These are phyloP conservation scores for Salmacisia buchloeana DNA, from an alignment of 1,284 basidiomycete genomes.

Conservation along the genomic window DNA sequence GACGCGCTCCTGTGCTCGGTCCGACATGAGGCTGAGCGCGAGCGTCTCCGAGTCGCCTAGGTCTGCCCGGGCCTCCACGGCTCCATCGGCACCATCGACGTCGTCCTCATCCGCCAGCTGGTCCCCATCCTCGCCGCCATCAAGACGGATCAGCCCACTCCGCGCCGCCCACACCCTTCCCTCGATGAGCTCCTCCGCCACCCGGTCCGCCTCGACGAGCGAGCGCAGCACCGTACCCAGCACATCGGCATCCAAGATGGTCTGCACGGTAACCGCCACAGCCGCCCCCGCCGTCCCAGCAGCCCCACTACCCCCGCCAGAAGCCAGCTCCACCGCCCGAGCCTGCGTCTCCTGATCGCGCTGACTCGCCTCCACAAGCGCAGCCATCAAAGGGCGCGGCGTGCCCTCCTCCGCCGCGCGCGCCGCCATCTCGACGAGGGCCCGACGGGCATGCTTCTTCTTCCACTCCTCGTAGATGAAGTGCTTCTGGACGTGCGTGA, in stretches of 20 bases:
- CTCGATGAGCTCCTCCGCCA: not conserved
- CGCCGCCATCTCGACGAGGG: not conserved
- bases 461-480: constrained; percentile 26
- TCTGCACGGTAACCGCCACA: not conserved
- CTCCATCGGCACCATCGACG: too few species aligned
- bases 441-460: constrained; percentile 14
- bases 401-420: not conserved
- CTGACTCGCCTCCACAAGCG: not conserved
- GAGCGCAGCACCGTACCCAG: not conserved
- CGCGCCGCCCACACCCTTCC: too few species aligned
- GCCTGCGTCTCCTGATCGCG: not conserved
- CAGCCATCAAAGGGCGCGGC: not conserved
- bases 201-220: not conserved
- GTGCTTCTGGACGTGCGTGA: constrained; percentile 44
- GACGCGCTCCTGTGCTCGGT: not conserved
- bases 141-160: too few species aligned
- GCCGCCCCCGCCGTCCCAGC: not conserved
- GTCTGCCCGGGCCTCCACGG: not conserved
- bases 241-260: not conserved
- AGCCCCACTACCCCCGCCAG: not conserved
- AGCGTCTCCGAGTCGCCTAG: not conserved
- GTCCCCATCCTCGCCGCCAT: not conserved
- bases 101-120: not conserved
- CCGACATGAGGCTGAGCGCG: not conserved
- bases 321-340: too few species aligned